Evolutionary conservation across 2,329 filamentous ascomycete genomes (phyloP).

Genomic region (Colletotrichum lini): DNA sequence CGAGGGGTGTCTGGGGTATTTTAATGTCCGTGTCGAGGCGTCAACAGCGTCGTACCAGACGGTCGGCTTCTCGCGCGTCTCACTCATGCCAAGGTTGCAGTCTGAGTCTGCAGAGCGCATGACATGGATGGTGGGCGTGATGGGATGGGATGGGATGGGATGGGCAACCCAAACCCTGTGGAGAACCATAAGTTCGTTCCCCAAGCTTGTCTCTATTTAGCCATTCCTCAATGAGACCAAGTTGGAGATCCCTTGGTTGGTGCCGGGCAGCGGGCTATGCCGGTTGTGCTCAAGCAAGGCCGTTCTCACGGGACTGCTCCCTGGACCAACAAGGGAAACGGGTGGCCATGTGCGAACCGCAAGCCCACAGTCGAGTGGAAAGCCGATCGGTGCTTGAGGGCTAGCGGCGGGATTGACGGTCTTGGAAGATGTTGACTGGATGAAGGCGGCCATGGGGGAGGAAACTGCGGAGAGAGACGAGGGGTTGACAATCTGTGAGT

Average conservation of each 20-base stretch:
- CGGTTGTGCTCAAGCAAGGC: constrained; percentile 21
- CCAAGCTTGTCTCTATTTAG: constrained; percentile 24
- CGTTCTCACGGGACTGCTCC: constrained; percentile 27
- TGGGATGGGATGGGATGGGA: constrained; percentile 3
- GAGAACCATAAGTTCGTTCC: constrained; percentile 14
- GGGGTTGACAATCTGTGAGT: constrained; percentile 30
- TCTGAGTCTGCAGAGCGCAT: constrained; percentile 22
- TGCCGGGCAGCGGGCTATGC: constrained; percentile 6
- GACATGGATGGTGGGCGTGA: neutral
- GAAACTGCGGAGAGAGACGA: constrained; percentile 22
- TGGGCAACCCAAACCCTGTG: neutral
- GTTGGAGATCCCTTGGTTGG: constrained; percentile 15
- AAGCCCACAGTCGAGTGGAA: constrained; percentile 20
- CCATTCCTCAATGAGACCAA: constrained; percentile 30
- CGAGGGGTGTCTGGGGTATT: constrained; percentile 31
- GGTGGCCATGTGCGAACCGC: constrained; percentile 24
- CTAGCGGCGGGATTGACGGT: constrained; percentile 42
- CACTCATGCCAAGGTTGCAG: constrained; percentile 30
- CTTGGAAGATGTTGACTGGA: constrained; percentile 37
- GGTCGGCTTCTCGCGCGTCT: constrained; percentile 15
- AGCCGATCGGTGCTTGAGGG: constrained; percentile 21
- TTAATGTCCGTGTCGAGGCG: constrained; percentile 24
- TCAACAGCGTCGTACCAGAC: constrained; percentile 31
- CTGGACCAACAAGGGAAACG: constrained; percentile 5
- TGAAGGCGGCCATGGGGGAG: constrained; percentile 5